A percentile compares a stretch with the other conserved stretches of the same genome.
These are phyloP conservation scores for Paratinospora sagittata DNA, from an alignment of 164 flowering plant genomes.

Conservation along the genomic window DNA sequence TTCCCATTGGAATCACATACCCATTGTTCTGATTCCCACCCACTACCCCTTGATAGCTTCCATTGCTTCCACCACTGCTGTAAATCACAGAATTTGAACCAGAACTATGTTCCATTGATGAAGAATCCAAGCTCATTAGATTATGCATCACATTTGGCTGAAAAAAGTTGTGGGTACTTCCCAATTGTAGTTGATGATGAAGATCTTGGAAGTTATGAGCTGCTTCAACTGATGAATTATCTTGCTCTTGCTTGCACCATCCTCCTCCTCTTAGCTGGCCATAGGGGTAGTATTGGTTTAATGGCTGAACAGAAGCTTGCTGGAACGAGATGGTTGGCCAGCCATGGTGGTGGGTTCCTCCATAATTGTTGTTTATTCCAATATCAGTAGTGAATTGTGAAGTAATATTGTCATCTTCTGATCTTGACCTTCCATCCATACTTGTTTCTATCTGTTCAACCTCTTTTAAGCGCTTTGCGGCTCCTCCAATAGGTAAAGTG, in stretches of 20 bases:
- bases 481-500: slow-evolving; percentile 72
- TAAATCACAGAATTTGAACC: slow-evolving; percentile 43
- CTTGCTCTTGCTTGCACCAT: slow-evolving; percentile 80
- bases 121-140: slow-evolving; percentile 51
- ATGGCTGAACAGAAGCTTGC: slow-evolving; percentile 35
- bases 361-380: slow-evolving; percentile 27
- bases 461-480: slow-evolving; percentile 70
- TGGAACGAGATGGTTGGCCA: slow-evolving; percentile 62
- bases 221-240: slow-evolving; percentile 3
- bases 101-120: slow-evolving; percentile 55
- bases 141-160: slow-evolving; percentile 55
- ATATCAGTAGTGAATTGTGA: slow-evolving; percentile 27
- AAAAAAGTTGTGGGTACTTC: slow-evolving; percentile 56
- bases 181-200: slow-evolving; percentile 45
- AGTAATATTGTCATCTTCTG: slow-evolving; percentile 24
- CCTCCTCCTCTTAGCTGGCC: slow-evolving; percentile 34
- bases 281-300: slow-evolving; percentile 44
- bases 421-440: slow-evolving; percentile 16
- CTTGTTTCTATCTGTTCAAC: slow-evolving; percentile 44
- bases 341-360: slow-evolving; percentile 22
- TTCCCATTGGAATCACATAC: slow-evolving; percentile 28
- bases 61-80: slow-evolving; percentile 19
- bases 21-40: slow-evolving; percentile 17
- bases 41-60: slow-evolving; percentile 13
- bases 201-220: not conserved